A percentile compares a stretch with the other conserved stretches of the same genome.
Conservation (phyloP, 148 eudicot species). For the Limonium bicolor region DNA sequence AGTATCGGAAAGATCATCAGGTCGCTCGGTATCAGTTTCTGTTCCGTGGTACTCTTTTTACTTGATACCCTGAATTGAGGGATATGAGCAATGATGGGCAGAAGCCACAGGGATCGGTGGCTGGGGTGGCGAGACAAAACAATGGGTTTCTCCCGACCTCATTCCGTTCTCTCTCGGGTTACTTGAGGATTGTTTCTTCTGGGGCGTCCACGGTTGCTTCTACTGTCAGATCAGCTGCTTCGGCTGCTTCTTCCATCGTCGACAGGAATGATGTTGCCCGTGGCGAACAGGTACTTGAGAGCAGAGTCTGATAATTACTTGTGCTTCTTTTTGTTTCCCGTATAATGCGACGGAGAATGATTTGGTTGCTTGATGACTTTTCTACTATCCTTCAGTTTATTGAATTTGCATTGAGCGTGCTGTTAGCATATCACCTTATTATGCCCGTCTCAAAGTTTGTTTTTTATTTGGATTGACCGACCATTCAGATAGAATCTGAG, state of each 20-base stretch:
- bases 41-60: too few relatives aligned
- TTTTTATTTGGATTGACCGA: neutral
- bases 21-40: too few relatives aligned
- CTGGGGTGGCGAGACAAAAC: constrained; percentile 14
- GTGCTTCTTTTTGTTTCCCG: neutral
- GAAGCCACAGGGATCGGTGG: constrained; percentile 19
- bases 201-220: constrained; percentile 83
- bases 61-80: too few relatives aligned
- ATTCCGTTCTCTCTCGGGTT: constrained; percentile 48
- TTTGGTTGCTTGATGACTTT: neutral
- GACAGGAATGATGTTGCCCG: constrained; percentile 48
- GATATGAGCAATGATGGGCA: constrained; percentile 79
- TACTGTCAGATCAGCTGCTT: constrained; percentile 57
- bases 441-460: too few relatives aligned
- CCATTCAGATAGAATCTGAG: too few relatives aligned
- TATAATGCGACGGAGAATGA: neutral
- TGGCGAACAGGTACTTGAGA: constrained; percentile 44
- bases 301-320: neutral
- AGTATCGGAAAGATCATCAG: too few relatives aligned
- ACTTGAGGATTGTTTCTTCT: constrained; percentile 59
- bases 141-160: constrained; percentile 56
- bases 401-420: neutral
- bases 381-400: neutral
- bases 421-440: neutral
- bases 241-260: constrained; percentile 54